These are phyloP conservation scores for Cladorrhinum sp. DNA, from an alignment of 2,329 filamentous ascomycete genomes.

Conservation along the genomic window DNA sequence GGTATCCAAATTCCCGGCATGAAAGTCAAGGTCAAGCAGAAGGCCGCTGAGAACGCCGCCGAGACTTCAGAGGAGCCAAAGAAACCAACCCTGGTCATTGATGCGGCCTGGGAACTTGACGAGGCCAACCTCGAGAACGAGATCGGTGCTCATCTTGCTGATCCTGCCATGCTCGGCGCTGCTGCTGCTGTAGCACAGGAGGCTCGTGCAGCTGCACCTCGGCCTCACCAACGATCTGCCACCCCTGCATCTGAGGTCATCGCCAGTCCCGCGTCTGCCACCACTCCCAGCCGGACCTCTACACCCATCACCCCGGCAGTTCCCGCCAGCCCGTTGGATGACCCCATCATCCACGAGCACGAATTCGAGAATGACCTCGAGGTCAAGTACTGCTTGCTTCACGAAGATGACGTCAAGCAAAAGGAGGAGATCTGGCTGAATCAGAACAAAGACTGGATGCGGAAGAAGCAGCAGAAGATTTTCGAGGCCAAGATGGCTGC, in stretches of 20 bases:
- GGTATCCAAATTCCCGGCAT: slow-evolving; percentile 26
- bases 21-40: slow-evolving; percentile 20
- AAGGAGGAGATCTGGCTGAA: slow-evolving; percentile 95
- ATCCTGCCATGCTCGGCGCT: slow-evolving; percentile 48
- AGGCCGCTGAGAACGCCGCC: neutral
- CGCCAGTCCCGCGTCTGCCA: neutral
- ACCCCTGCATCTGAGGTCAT: neutral
- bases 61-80: slow-evolving; percentile 15
- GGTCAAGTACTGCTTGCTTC: slow-evolving; percentile 74
- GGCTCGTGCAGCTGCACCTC: slow-evolving; percentile 9
- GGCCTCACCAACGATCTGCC: neutral
- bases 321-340: slow-evolving; percentile 37
- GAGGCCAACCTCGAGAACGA: slow-evolving; percentile 66
- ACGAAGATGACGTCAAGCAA: slow-evolving; percentile 68
- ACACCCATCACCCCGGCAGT: neutral
- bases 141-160: slow-evolving; percentile 67
- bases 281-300: neutral
- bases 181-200: slow-evolving; percentile 16
- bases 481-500: slow-evolving; percentile 65
- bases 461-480: slow-evolving; percentile 78
- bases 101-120: slow-evolving; percentile 60
- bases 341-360: slow-evolving; percentile 66
- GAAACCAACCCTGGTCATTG: slow-evolving; percentile 49
- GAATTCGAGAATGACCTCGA: slow-evolving; percentile 91
- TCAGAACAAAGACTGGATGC: slow-evolving; percentile 90